phyloP scores from a whole-genome alignment of 2,329 filamentous ascomycete species.

The Fonsecaea nubica region DNA sequence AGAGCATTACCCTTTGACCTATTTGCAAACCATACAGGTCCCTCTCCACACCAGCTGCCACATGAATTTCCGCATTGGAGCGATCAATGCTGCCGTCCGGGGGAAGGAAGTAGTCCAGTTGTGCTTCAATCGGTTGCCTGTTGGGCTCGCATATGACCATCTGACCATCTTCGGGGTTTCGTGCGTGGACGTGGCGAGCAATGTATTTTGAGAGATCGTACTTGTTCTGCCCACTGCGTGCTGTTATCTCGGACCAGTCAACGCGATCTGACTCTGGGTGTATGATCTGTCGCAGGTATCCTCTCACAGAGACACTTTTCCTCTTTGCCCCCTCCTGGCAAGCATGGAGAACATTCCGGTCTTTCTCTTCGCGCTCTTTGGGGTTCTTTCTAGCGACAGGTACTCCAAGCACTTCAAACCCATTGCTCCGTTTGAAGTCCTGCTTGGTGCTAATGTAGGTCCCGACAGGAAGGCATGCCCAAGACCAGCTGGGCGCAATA shows the following conservation, averaged over 20 bases:
- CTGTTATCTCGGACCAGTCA: constrained; percentile 6
- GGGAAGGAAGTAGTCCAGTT: constrained; percentile 7
- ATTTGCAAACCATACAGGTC: constrained; percentile 1
- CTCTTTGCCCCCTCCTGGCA: constrained; percentile 15
- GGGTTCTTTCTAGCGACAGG: neutral
- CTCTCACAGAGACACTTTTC: constrained; percentile 5
- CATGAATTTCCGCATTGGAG: neutral
- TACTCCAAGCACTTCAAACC: neutral
- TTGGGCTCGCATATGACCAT: constrained; percentile 12
- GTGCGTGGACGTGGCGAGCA: constrained; percentile 9
- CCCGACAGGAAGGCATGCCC: constrained; percentile 12
- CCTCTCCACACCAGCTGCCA: neutral
- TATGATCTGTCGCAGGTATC: constrained; percentile 8
- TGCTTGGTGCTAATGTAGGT: constrained; percentile 3
- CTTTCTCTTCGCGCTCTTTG: neutral
- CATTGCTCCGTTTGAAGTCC: neutral
- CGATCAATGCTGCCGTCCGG: neutral
- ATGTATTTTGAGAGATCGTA: constrained; percentile 10
- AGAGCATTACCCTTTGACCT: neutral
- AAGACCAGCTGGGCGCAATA: constrained; percentile 14
- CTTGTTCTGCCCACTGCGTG: neutral
- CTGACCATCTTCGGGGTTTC: constrained; percentile 1
- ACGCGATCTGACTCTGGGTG: neutral
- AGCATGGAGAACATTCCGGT: neutral
- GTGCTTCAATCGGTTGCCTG: constrained; percentile 5